phyloP scores from a whole-genome alignment of 768 basidiomycete species.

The Scleroderma citrinum region DNA sequence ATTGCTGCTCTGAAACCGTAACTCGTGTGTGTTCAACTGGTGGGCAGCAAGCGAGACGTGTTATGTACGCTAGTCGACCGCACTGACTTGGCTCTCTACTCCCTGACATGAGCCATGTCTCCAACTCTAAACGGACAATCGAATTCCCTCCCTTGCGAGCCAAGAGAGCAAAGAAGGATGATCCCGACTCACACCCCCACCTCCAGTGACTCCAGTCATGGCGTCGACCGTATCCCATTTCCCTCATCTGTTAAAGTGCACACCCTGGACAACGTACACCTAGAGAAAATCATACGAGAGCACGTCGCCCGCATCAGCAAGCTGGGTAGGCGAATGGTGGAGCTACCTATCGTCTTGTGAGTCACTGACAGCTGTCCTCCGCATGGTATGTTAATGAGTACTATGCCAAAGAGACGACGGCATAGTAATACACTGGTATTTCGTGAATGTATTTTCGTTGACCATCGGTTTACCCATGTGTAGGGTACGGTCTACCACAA shows the following conservation, averaged over 20 bases:
- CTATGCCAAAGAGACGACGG: conserved; percentile 19
- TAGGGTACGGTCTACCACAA: conserved; percentile 9
- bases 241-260: conserved; percentile 7
- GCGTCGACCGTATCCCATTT: conserved; percentile 25
- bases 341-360: conserved; percentile 22
- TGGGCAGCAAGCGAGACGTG: neutral
- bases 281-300: conserved; percentile 14
- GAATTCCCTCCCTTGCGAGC: neutral
- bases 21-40: neutral
- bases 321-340: conserved; percentile 21
- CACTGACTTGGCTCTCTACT: no score
- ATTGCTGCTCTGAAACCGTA: neutral
- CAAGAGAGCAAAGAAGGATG: conserved; percentile 21
- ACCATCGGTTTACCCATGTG: conserved; percentile 7
- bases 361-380: conserved; percentile 1
- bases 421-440: conserved; percentile 26
- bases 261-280: conserved; percentile 5
- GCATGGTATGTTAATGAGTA: conserved; percentile 5
- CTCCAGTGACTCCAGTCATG: conserved; percentile 14
- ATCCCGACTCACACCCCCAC: conserved; percentile 6
- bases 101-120: conserved; percentile 11
- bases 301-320: conserved; percentile 12
- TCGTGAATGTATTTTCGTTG: neutral
- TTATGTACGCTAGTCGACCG: no score
- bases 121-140: conserved; percentile 12